Conservation (phyloP, 106 monocot genomes). For the Allium cepa region DNA sequence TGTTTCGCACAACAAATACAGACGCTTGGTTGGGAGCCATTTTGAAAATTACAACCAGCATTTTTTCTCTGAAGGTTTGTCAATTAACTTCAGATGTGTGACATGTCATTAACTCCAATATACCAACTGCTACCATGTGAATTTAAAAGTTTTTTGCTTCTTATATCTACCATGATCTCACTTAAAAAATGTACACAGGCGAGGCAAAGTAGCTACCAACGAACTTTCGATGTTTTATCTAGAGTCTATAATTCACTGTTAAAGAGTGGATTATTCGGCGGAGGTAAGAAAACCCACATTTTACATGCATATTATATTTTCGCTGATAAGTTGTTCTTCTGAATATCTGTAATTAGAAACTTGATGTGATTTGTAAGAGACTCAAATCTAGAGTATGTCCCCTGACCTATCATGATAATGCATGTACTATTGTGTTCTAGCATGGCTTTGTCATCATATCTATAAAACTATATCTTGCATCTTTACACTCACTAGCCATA, state of each 20-base stretch:
- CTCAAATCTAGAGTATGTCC: neutral
- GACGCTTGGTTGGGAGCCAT: neutral
- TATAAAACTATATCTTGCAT: too few species aligned
- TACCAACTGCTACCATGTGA: too few species aligned
- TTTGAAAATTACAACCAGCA: neutral
- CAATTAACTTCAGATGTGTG: too few species aligned
- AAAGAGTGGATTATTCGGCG: neutral
- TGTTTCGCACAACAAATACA: too few species aligned
- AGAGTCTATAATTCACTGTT: neutral
- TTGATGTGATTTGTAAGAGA: neutral
- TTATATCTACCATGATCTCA: too few species aligned
- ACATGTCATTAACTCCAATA: too few species aligned
- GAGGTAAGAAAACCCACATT: neutral
- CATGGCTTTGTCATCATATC: neutral
- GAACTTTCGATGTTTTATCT: conserved; percentile 1
- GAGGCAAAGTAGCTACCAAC: conserved; percentile 4
- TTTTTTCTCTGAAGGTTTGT: too few species aligned
- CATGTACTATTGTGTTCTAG: neutral
- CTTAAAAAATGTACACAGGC: neutral
- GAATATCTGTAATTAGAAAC: neutral
- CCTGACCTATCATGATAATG: neutral
- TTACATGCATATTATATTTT: neutral
- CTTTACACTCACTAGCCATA: too few species aligned
- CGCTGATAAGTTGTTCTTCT: too few species aligned
- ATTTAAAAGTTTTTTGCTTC: too few species aligned